Conservation (phyloP, 345 rosid genomes). For the Aethionema arabicum region DNA sequence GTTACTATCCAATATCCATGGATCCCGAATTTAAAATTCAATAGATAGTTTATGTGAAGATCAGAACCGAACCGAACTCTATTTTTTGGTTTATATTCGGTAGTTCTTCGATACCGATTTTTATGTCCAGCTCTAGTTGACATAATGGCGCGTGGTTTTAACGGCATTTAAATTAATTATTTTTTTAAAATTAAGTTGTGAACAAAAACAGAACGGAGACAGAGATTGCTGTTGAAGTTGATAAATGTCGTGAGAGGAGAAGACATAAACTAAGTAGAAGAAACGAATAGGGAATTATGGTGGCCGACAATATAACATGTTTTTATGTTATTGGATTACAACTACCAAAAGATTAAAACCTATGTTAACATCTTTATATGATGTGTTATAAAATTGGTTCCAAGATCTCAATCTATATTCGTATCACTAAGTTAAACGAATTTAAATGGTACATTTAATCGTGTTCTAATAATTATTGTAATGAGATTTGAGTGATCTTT, state of each 20-base stretch:
- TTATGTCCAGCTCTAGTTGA: no score
- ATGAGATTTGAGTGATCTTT: no score
- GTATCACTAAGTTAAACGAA: slow-evolving; percentile 23
- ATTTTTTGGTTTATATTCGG: no score
- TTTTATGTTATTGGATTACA: slow-evolving; percentile 29
- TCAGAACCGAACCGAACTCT: no score
- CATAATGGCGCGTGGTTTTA: slow-evolving; percentile 20
- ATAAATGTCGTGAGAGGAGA: slow-evolving; percentile 33
- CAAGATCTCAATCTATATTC: slow-evolving; percentile 32
- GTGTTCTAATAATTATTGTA: no score
- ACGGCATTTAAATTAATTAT: background rate
- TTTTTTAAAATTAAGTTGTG: background rate
- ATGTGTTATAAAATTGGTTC: slow-evolving; percentile 5
- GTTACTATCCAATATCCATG: no score
- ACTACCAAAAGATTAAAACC: slow-evolving; percentile 20
- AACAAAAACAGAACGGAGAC: slow-evolving; percentile 34
- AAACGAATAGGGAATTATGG: slow-evolving; percentile 22
- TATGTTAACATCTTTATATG: slow-evolving; percentile 17
- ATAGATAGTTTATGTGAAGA: no score
- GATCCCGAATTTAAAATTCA: no score
- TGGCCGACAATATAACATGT: slow-evolving; percentile 50
- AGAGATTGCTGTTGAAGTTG: slow-evolving; percentile 32
- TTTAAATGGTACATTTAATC: background rate
- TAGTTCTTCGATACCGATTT: no score
- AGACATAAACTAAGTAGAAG: slow-evolving; percentile 37